A percentile compares a stretch with the other conserved stretches of the same genome.
These are phyloP conservation scores for Bonia amplexicaulis DNA, from an alignment of 176 grass and related monocot genomes.

Conservation along the genomic window DNA sequence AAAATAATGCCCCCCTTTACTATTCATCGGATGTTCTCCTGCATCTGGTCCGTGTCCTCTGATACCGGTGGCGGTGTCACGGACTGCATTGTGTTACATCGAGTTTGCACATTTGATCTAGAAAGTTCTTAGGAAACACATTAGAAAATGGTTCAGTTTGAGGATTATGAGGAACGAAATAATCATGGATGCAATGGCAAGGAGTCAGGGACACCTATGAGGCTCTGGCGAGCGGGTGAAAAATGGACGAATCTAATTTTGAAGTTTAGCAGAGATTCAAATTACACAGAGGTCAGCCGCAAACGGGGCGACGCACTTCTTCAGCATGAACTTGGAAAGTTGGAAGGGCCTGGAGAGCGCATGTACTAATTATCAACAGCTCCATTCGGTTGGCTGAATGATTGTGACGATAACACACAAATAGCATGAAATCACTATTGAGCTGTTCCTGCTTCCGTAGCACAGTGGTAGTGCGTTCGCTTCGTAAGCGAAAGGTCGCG, in stretches of 20 bases:
- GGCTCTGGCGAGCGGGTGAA: neutral
- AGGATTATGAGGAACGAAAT: neutral
- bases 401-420: rapidly evolving
- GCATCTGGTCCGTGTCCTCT: neutral
- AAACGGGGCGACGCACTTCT: neutral
- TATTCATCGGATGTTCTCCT: neutral
- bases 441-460: conserved; percentile 27
- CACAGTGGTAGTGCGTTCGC: conserved; percentile 82
- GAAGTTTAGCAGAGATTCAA: neutral
- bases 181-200: neutral
- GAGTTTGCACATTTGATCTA: neutral
- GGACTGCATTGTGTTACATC: neutral
- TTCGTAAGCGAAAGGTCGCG: conserved; percentile 96
- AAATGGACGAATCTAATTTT: neutral
- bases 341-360: neutral
- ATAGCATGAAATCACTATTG: rapidly evolving
- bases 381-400: neutral
- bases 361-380: no score
- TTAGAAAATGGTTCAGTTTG: neutral
- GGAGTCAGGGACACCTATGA: neutral
- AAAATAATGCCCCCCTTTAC: neutral
- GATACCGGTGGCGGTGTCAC: neutral
- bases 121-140: neutral
- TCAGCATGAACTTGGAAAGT: neutral
- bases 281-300: neutral